These are phyloP conservation scores for Oenanthe sinensis DNA, from an alignment of 129 eudicot species.

Conservation along the genomic window DNA sequence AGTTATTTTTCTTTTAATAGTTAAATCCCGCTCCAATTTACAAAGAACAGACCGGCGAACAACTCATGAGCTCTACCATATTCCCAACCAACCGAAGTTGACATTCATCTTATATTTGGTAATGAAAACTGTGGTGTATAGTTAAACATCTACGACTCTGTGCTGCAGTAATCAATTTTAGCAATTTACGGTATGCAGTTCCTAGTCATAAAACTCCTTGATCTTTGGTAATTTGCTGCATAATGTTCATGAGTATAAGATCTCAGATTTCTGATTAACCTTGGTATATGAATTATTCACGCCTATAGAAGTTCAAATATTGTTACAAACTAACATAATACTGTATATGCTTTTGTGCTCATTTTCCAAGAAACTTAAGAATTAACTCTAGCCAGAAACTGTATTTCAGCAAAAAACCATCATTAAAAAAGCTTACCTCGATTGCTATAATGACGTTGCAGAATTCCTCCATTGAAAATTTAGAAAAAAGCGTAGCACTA, in stretches of 20 bases:
- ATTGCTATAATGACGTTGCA: constrained; percentile 62
- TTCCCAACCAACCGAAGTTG: not conserved
- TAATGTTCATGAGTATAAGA: not conserved
- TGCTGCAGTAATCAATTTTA: not conserved
- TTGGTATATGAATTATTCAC: not conserved
- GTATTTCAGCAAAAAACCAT: not conserved
- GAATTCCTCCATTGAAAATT: constrained; percentile 68
- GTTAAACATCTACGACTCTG: not conserved
- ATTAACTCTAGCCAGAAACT: not conserved
- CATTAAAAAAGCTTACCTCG: constrained; percentile 51
- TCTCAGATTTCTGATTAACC: not conserved
- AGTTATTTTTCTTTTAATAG: not conserved
- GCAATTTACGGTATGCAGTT: not conserved
- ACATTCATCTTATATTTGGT: not conserved
- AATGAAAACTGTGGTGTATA: not conserved
- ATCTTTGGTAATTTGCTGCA: not conserved
- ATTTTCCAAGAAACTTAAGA: not conserved
- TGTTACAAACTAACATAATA: not conserved
- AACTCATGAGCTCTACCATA: not conserved
- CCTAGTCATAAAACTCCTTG: not conserved
- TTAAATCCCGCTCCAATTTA: not conserved
- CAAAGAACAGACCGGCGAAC: not conserved
- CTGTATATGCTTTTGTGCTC: not conserved
- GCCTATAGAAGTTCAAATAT: not conserved
- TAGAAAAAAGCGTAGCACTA: constrained; percentile 67